Evolutionary conservation across 2,329 filamentous ascomycete genomes (phyloP), one percentile per base, ranked within the genome.

Genomic region (Zymoseptoria passerinii): DNA sequence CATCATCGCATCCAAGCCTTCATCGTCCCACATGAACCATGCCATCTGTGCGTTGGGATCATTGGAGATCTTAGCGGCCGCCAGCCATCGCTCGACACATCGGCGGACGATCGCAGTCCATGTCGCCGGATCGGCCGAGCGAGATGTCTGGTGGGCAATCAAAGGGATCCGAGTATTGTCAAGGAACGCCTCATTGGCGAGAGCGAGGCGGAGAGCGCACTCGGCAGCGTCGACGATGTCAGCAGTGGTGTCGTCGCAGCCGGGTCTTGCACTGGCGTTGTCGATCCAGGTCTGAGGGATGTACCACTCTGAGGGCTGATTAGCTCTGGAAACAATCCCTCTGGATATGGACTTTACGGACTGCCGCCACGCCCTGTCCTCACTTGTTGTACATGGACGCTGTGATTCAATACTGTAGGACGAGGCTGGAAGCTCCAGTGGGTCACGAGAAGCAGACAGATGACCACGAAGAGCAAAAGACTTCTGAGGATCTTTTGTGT

Each of bases 1-100:
- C 8, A 58, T 28, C 44, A 58, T 19, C 16, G 35, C 23, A 18
- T 28, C 13, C 7, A 58, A n/a, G 1, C 57, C 57, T 1, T 48
- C 53, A 23, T 58, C 57, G 16, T 58, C 57, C 57, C 57, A 58
- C 44, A 58, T 44, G 29, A 58, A 56, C 57, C 57, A 58, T 1
- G 57, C 57, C 57, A 58, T 58, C 18, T 58, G 53, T 29, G 53
- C 49, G 28, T 13, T 18, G 1, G 27, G 8, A 19, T 18, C 19
- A 23, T 23, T 9, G 13, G n/a, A n/a, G 16, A 28, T 19, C 23
- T 3, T 27, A 18, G 49, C 28, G 18, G 49, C 49, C 8, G 23
- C 49, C 23, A 50, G 49, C 49, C 49, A 50, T 50, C 19, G 19
- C 49, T 50, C 49, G n/a, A 50, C 23, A n/a, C 49, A 50, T 6